phyloP scores from a whole-genome alignment of 2,329 filamentous ascomycete species.

The Aplosporella prunicola region DNA sequence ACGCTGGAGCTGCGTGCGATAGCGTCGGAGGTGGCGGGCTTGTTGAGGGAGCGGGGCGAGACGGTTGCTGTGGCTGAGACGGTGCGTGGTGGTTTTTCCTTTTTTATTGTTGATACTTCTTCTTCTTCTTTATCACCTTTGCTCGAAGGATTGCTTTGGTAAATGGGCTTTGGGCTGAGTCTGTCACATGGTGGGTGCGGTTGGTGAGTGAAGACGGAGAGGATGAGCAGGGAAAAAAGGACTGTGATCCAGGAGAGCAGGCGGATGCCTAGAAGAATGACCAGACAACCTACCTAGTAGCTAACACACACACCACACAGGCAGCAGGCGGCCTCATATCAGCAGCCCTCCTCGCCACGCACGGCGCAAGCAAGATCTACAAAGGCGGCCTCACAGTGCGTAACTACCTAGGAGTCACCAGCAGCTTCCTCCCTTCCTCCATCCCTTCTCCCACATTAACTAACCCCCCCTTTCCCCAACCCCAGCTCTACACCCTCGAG shows the following conservation, averaged over 20 bases:
- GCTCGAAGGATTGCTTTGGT: slow-evolving; percentile 2
- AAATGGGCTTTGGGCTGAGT: background rate
- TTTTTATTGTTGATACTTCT: too few relatives aligned
- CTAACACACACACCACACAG: slow-evolving; percentile 23
- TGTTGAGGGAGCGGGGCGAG: slow-evolving; percentile 47
- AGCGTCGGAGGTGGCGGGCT: slow-evolving; percentile 40
- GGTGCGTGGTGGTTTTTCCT: too few relatives aligned
- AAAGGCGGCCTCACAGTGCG: slow-evolving; percentile 39
- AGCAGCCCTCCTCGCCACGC: slow-evolving; percentile 47
- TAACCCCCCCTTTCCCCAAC: too few relatives aligned
- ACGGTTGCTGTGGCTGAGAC: slow-evolving; percentile 55
- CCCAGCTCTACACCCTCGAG: slow-evolving; percentile 47
- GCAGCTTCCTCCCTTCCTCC: background rate
- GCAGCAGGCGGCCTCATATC: slow-evolving; percentile 55
- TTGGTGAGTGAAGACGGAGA: too few relatives aligned
- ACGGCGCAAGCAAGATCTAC: slow-evolving; percentile 51
- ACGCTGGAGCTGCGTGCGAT: slow-evolving; percentile 28
- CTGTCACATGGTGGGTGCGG: too few relatives aligned
- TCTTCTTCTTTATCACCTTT: slow-evolving; percentile 2
- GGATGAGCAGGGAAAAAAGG: too few relatives aligned
- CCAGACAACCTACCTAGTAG: background rate
- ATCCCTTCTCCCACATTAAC: background rate
- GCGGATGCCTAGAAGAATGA: slow-evolving; percentile 5
- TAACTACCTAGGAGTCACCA: background rate
- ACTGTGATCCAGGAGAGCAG: too few relatives aligned